Evolutionary conservation across 164 flowering plant genomes (phyloP).

Genomic region (Warburgia ugandensis): DNA sequence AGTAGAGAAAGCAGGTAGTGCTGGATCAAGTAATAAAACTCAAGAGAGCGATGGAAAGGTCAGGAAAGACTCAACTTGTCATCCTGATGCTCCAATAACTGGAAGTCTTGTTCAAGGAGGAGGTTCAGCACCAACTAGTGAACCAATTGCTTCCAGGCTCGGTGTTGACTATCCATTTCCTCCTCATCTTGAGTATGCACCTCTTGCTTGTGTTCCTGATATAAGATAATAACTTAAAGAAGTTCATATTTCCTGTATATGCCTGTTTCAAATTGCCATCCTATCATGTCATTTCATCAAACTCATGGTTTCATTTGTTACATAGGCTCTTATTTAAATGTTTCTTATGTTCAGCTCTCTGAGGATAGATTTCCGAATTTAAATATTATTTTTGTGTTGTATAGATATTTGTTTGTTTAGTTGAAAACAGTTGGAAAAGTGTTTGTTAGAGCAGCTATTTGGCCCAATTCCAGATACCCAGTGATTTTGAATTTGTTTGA

Average conservation of each 20-base stretch:
- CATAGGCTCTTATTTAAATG: too few species aligned
- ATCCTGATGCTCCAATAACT: constrained; percentile 17
- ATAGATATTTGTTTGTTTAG: too few species aligned
- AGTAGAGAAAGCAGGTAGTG: constrained; percentile 57
- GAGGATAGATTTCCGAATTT: too few species aligned
- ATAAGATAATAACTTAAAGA: neutral
- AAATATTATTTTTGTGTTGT: too few species aligned
- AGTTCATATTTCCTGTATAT: neutral
- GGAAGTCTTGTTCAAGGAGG: constrained; percentile 22
- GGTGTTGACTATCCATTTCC: constrained; percentile 95
- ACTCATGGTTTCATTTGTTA: too few species aligned
- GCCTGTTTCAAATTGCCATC: neutral
- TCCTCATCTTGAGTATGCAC: constrained; percentile 82
- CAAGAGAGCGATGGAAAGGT: constrained; percentile 23
- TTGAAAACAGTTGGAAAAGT: too few species aligned
- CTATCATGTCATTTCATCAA: too few species aligned
- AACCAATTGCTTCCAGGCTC: constrained; percentile 83
- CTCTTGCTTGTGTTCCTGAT: constrained; percentile 1
- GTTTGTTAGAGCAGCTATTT: too few species aligned
- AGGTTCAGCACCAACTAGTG: constrained; percentile 23
- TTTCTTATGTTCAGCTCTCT: too few species aligned
- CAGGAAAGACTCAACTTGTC: constrained; percentile 17
- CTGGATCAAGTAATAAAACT: constrained; percentile 14
- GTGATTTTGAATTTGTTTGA: too few species aligned
- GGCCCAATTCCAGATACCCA: too few species aligned